phyloP scores from a whole-genome alignment of 345 rosid genomes.

The Bruguiera gymnorhiza region DNA sequence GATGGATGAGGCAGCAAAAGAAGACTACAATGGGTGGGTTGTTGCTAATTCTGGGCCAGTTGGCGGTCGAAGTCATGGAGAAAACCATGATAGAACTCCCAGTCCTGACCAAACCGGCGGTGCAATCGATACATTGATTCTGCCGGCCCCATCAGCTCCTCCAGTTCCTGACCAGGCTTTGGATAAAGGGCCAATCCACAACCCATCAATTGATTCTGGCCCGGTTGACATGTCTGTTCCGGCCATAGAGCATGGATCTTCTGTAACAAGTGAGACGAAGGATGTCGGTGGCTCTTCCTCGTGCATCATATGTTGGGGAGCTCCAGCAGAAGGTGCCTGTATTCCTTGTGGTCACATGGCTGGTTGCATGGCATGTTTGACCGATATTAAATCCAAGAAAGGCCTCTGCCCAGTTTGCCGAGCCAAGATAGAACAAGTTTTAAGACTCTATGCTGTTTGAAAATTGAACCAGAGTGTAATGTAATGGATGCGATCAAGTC shows the following conservation, averaged over 20 bases:
- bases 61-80: conserved; percentile 20
- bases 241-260: conserved; percentile 7
- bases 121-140: not conserved
- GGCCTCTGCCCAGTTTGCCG: conserved; percentile 30
- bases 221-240: conserved; percentile 9
- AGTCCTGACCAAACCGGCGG: not conserved
- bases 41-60: conserved; percentile 23
- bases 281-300: conserved; percentile 17
- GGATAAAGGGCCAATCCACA: conserved; percentile 16
- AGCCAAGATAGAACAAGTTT: conserved; percentile 15
- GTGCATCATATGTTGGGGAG: conserved; percentile 29
- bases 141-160: conserved; percentile 28
- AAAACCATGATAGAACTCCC: conserved; percentile 8
- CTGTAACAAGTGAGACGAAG: conserved; percentile 10
- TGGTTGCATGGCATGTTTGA: conserved; percentile 32
- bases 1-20: conserved; percentile 24
- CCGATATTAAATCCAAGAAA: conserved; percentile 21
- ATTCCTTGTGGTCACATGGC: conserved; percentile 35
- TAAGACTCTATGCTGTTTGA: conserved; percentile 31
- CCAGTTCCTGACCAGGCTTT: conserved; percentile 18
- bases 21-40: conserved; percentile 36
- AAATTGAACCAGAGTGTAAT: not conserved
- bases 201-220: conserved; percentile 23
- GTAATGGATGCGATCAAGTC: not conserved
- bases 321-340: conserved; percentile 29